Percentiles rank a stretch among this genome's conserved stretches.
These are phyloP conservation scores for Naganishia vishniacii DNA, from an alignment of 768 basidiomycete species.

Conservation along the genomic window DNA sequence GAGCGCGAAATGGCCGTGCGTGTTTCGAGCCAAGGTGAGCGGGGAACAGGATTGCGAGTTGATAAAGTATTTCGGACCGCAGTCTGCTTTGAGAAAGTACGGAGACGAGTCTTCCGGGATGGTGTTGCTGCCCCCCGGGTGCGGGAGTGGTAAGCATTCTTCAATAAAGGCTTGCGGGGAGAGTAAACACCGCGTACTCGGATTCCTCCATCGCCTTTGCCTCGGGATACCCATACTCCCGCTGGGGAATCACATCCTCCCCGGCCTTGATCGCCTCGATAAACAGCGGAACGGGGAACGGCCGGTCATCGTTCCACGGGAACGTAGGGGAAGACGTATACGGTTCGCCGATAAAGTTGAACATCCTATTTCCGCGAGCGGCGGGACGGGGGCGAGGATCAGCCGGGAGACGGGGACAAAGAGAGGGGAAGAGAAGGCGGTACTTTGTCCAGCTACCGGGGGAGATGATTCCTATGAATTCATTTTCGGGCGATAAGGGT, in stretches of 20 bases:
- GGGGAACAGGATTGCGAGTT: slow-evolving; percentile 27
- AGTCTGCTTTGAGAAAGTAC: slow-evolving; percentile 24
- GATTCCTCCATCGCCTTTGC: slow-evolving; percentile 5
- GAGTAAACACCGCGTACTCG: too few relatives aligned
- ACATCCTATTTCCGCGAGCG: slow-evolving; percentile 19
- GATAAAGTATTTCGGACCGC: slow-evolving; percentile 26
- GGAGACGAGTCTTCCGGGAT: slow-evolving; percentile 17
- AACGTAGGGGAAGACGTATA: slow-evolving; percentile 21
- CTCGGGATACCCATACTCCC: slow-evolving; percentile 21
- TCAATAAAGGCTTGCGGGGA: too few relatives aligned
- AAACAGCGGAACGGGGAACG: slow-evolving; percentile 24
- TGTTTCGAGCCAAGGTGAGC: slow-evolving; percentile 4
- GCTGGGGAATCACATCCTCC: slow-evolving; percentile 21
- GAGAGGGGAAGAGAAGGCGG: background rate
- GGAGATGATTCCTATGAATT: slow-evolving; percentile 27
- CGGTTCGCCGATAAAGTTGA: slow-evolving; percentile 28
- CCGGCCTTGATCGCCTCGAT: slow-evolving; percentile 29
- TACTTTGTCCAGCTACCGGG: slow-evolving; percentile 26
- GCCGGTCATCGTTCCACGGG: slow-evolving; percentile 16
- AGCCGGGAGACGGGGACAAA: background rate
- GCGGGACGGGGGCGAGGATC: background rate
- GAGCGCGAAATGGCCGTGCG: slow-evolving; percentile 18
- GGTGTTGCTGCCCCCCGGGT: slow-evolving; percentile 1
- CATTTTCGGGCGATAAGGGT: slow-evolving; percentile 20
- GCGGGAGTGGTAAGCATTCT: too few relatives aligned